Conservation (phyloP, 2,329 filamentous ascomycete species). For the Aspergillus caelatus region DNA sequence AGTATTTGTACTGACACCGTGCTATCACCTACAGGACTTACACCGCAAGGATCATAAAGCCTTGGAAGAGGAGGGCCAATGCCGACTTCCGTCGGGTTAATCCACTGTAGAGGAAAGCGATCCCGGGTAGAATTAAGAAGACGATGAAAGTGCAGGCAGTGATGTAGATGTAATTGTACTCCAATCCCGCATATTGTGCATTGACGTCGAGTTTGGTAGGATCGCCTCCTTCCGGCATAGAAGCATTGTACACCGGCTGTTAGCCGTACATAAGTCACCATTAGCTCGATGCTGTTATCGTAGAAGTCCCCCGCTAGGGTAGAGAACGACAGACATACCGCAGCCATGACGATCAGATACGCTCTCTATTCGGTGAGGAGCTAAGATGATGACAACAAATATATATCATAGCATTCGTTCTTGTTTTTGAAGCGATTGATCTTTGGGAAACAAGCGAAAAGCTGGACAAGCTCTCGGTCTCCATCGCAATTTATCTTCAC, state of each 20-base stretch:
- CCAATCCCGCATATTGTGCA: conserved; percentile 59
- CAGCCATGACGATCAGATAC: not conserved
- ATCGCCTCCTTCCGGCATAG: conserved; percentile 57
- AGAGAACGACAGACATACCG: not conserved
- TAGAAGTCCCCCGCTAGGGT: not conserved
- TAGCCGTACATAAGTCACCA: not conserved
- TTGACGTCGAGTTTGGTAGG: conserved; percentile 59
- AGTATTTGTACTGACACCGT: not conserved
- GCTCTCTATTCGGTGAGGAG: not conserved
- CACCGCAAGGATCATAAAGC: conserved; percentile 60
- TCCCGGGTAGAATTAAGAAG: conserved; percentile 68
- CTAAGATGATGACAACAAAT: not conserved
- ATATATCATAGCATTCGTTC: not conserved
- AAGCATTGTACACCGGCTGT: conserved; percentile 39
- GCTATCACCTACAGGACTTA: conserved; percentile 25
- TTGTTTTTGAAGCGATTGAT: not conserved
- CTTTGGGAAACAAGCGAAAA: not conserved
- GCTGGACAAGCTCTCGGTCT: not conserved
- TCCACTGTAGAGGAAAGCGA: conserved; percentile 67
- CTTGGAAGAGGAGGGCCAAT: conserved; percentile 65
- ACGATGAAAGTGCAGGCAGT: conserved; percentile 62
- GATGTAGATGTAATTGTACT: conserved; percentile 65
- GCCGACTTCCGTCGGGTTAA: conserved; percentile 65
- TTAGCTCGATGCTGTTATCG: not conserved
- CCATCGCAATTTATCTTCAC: not conserved